These are phyloP conservation scores for Daldinia vernicosa DNA, from an alignment of 495 filamentous ascomycete genomes.

Conservation along the genomic window DNA sequence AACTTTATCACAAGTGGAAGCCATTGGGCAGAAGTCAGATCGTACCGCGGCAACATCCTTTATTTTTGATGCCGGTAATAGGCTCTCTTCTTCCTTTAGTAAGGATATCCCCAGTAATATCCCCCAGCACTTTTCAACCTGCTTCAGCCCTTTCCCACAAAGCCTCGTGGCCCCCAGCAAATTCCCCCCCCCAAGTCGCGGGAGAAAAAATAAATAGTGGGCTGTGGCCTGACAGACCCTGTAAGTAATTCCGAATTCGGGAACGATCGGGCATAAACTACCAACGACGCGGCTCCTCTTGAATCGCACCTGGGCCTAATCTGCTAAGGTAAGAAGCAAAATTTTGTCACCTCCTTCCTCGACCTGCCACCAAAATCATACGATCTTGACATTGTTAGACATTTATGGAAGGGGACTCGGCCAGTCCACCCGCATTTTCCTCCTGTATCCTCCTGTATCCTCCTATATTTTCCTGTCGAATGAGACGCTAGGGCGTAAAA, in stretches of 20 bases:
- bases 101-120: conserved; percentile 16
- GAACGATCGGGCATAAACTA: conserved; percentile 36
- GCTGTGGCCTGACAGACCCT: conserved; percentile 40
- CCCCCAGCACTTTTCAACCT: background rate
- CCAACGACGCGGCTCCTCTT: conserved; percentile 33
- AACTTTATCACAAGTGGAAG: background rate
- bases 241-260: conserved; percentile 41
- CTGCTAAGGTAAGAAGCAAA: conserved; percentile 9
- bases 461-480: conserved; percentile 10
- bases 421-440: conserved; percentile 34
- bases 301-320: conserved; percentile 4
- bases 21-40: background rate
- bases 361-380: conserved; percentile 37
- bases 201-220: conserved; percentile 41
- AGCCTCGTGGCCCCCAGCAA: conserved; percentile 23
- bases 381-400: conserved; percentile 35
- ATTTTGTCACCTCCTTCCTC: conserved; percentile 22
- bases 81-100: conserved; percentile 12
- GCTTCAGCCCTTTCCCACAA: conserved; percentile 33
- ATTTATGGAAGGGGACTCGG: conserved; percentile 18
- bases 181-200: conserved; percentile 7
- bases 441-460: background rate
- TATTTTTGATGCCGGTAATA: conserved; percentile 19
- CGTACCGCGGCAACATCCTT: conserved; percentile 15
- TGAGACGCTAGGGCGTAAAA: conserved; percentile 30